Evolutionary conservation across 1,284 basidiomycete genomes (phyloP), one percentile per base, ranked within the genome.

Genomic region (Ceratobasidium papillatum): DNA sequence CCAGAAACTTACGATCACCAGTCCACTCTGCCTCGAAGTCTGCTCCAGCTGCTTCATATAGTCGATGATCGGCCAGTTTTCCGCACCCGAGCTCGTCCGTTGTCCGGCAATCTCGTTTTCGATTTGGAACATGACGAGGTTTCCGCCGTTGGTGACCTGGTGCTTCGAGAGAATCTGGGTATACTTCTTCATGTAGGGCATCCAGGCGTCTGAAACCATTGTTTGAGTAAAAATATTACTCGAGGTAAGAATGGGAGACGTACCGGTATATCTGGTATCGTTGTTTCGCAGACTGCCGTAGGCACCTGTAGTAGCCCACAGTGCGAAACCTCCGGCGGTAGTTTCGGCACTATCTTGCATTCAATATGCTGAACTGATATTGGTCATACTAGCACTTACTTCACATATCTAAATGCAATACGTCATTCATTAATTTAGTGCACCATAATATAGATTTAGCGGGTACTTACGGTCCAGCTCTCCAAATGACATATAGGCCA

Each of bases 311-410:
- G 74, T 75, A 11, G 68, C 74, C 74, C 74, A 75, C 19, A 69
- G 66, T n/a, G 74, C 66, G 56, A 75, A 75, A 8, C 74, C 74
- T 45, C 74, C 74, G 22, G 74, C 74, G 19, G 66, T 69, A n/a
- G 74, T 72, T 47, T 75, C 74, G 7, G 74, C 74, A 22, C 64
- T 66, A 41, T 36, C 45, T n/a, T 8, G n/a, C 11, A 12, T 27
- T 51, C 14, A 38, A 38, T 17, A 41, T 27, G 17, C 27, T 25
- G 22, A 25, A 45, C 22, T 3, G 3, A 63, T 38, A 12, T 27
- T 11, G 22, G 47, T 19, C 12, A 45, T 11, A 19, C 9, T 19
- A 5, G 25, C n/a, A 74, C 72, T 56, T 51, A 74, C 61, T 74
- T 64, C 49, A 65, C 61, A 45, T 65, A 65, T 65, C 61, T 68